phyloP scores from a whole-genome alignment of 2,329 filamentous ascomycete genomes.

The Colletotrichum magnum region DNA sequence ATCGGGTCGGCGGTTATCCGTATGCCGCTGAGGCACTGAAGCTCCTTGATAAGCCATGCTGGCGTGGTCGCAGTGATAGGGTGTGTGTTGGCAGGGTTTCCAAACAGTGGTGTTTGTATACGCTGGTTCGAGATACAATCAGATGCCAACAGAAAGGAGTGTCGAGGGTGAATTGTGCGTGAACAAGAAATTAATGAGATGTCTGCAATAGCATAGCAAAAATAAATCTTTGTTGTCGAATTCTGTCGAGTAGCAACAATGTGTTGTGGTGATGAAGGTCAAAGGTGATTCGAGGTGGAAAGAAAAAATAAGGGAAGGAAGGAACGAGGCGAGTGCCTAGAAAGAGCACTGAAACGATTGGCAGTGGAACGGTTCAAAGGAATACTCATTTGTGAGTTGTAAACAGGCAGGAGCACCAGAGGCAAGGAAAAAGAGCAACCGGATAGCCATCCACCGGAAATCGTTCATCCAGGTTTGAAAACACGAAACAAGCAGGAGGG shows the following conservation, averaged over 20 bases:
- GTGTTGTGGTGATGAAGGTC: background rate
- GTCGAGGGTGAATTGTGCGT: background rate
- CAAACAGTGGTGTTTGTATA: background rate
- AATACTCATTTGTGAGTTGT: slow-evolving; percentile 31
- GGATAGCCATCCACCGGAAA: slow-evolving; percentile 28
- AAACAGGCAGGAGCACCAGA: slow-evolving; percentile 32
- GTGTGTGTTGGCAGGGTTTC: background rate
- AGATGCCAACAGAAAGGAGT: background rate
- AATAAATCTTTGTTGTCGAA: slow-evolving; percentile 15
- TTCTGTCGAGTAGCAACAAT: slow-evolving; percentile 14
- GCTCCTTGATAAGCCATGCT: slow-evolving; percentile 23
- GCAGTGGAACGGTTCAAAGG: slow-evolving; percentile 7
- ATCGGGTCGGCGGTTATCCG: slow-evolving; percentile 3
- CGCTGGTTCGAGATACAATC: background rate
- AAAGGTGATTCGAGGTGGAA: slow-evolving; percentile 12
- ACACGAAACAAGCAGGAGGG: slow-evolving; percentile 35
- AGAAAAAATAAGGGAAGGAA: slow-evolving; percentile 21
- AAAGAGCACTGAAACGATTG: slow-evolving; percentile 20
- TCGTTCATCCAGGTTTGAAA: slow-evolving; percentile 26
- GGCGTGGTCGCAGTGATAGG: background rate
- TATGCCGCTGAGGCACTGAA: slow-evolving; percentile 12
- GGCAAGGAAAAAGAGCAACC: slow-evolving; percentile 31
- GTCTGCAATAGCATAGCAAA: background rate
- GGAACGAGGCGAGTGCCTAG: slow-evolving; percentile 1
- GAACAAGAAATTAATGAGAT: background rate